Evolutionary conservation across 768 basidiomycete genomes (phyloP), one percentile per base, ranked within the genome.

Genomic region (Collybiopsis confluens): DNA sequence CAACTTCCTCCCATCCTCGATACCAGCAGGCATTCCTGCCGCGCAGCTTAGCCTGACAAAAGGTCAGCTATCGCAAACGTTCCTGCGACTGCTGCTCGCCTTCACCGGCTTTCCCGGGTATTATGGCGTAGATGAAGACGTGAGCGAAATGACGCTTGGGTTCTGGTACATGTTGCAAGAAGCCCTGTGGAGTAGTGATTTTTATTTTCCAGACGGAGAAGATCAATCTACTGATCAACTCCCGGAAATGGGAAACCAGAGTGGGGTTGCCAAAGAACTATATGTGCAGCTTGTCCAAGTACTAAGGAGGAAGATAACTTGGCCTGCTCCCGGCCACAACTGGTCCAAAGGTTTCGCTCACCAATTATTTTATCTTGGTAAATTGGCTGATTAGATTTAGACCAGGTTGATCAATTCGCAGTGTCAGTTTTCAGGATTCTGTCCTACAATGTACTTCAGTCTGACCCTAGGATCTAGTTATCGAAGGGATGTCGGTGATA

Each of bases 131-230:
- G 92, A 95, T 44, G 94, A 95, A 64, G 88, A 91, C 45, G 86
- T 90, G 63, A 93, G 90, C 61, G 92, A 95, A 68, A 79, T 87
- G 75, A 88, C 88, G 2, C 77, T 96, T 2, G 82, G 82, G 1
- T 95, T 95, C 61, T 96, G 95, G 88, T 95, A 92, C 58, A 72
- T 91, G 37, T 80, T 96, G 54, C 93, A 96, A 67, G 94, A 98
- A 64, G 82, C 90, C 1, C 66, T 92, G 23, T 92, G 90, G 90
- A 77, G 72, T 33, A 76, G 76, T 11, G 83, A 87, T 49, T 84
- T 75, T 54, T 79, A 79, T 46, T 58, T 72, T 26, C 61, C 63
- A 8, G 61, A 62, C 20, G 56, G 58, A 27, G 64, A 64, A 21
- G 43, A 54, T 44, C 27, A 56, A 51, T 30, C 35, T 38, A n/a